phyloP scores from a whole-genome alignment of 495 filamentous ascomycete species.

The Penicillium verhagenii region DNA sequence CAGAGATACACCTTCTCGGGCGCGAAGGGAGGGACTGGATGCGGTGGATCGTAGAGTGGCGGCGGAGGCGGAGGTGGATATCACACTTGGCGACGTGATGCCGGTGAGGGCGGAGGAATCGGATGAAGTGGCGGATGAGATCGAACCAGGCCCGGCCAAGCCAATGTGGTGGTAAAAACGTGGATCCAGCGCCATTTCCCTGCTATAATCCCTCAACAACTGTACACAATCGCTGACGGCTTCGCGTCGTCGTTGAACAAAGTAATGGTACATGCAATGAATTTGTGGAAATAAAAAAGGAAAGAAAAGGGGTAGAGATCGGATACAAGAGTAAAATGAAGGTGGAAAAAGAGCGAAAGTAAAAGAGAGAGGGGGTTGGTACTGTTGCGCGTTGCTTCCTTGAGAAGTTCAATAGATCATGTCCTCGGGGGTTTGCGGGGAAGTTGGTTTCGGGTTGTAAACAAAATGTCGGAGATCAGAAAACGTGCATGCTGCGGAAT shows the following conservation, averaged over 20 bases:
- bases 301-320: slow-evolving; percentile 4
- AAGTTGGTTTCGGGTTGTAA: slow-evolving; percentile 12
- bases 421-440: slow-evolving; percentile 10
- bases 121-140: slow-evolving; percentile 59
- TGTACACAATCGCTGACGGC: slow-evolving; percentile 44
- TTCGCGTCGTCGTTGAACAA: slow-evolving; percentile 44
- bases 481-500: slow-evolving; percentile 9
- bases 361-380: slow-evolving; percentile 10
- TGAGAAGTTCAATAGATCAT: slow-evolving; percentile 15
- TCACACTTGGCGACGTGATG: slow-evolving; percentile 45
- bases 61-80: slow-evolving; percentile 62
- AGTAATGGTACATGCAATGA: slow-evolving; percentile 45
- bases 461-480: slow-evolving; percentile 8
- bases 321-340: too few species aligned
- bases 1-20: slow-evolving; percentile 63
- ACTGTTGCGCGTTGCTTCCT: slow-evolving; percentile 29
- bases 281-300: slow-evolving; percentile 19
- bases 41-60: slow-evolving; percentile 48
- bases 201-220: slow-evolving; percentile 46
- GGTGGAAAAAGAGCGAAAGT: slow-evolving; percentile 19
- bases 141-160: slow-evolving; percentile 42
- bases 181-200: slow-evolving; percentile 58
- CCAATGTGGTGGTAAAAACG: slow-evolving; percentile 53
- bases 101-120: slow-evolving; percentile 53
- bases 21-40: slow-evolving; percentile 66